Conservation (phyloP, 108 stramenopile genomes). For the Nitzschia sp. region DNA sequence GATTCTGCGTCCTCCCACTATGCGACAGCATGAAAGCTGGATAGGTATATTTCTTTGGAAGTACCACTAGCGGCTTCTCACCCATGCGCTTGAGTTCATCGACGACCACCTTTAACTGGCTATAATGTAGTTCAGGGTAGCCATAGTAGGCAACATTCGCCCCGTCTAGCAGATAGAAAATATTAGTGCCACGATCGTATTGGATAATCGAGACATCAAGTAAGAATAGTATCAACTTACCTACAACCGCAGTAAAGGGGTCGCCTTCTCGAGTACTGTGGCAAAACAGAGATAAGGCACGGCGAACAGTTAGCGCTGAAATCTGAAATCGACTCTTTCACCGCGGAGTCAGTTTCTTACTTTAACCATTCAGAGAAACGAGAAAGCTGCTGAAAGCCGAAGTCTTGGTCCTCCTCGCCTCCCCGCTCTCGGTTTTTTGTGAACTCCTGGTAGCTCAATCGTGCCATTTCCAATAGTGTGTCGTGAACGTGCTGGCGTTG, state of each 20-base stretch:
- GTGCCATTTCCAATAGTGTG: slow-evolving; percentile 52
- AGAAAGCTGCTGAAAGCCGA: slow-evolving; percentile 38
- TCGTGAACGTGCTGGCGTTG: slow-evolving; percentile 66
- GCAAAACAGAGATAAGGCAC: background rate
- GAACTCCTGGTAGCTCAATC: slow-evolving; percentile 31
- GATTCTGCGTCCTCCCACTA: slow-evolving; percentile 30
- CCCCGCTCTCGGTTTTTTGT: background rate
- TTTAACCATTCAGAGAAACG: slow-evolving; percentile 75
- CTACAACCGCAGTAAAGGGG: slow-evolving; percentile 75
- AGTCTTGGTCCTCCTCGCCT: slow-evolving; percentile 16
- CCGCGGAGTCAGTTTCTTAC: slow-evolving; percentile 22
- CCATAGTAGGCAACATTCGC: slow-evolving; percentile 80
- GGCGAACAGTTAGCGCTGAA: background rate
- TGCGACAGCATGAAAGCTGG: slow-evolving; percentile 7
- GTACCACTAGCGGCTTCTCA: slow-evolving; percentile 76
- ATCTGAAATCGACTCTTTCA: background rate
- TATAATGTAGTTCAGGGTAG: slow-evolving; percentile 60
- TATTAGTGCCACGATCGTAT: no score
- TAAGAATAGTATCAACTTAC: background rate
- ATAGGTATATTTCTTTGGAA: slow-evolving; percentile 73
- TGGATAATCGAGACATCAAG: slow-evolving; percentile 23
- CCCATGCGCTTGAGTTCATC: slow-evolving; percentile 59
- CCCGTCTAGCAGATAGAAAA: no score
- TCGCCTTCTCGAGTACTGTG: slow-evolving; percentile 61
- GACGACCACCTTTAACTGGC: slow-evolving; percentile 62